These are phyloP conservation scores for Prillingera fragicola DNA, from an alignment of 1,284 basidiomycete genomes.

Conservation along the genomic window DNA sequence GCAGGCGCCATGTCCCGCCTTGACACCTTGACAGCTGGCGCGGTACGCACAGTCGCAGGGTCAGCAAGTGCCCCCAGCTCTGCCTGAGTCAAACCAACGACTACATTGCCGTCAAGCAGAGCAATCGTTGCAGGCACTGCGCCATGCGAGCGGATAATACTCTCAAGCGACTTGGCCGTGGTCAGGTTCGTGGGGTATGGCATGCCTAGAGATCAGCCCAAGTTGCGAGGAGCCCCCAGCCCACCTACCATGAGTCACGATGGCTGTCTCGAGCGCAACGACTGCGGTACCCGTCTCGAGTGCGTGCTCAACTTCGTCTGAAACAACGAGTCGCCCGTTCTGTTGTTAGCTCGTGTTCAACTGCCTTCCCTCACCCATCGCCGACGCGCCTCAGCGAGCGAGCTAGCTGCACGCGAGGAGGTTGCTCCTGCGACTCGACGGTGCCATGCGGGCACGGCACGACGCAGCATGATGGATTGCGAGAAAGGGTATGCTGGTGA, in stretches of 20 bases:
- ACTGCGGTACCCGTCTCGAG: conserved; percentile 52
- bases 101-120: conserved; percentile 72
- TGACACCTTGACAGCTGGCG: conserved; percentile 65
- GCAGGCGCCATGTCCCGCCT: conserved; percentile 78
- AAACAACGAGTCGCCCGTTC: conserved; percentile 33
- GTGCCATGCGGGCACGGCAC: too few relatives aligned
- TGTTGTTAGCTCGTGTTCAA: conserved; percentile 5
- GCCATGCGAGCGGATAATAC: conserved; percentile 68
- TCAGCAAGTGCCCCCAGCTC: conserved; percentile 65
- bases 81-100: conserved; percentile 67
- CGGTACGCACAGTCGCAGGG: conserved; percentile 35
- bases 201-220: conserved; percentile 53
- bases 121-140: conserved; percentile 88
- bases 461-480: too few relatives aligned
- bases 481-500: too few relatives aligned
- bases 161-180: conserved; percentile 68
- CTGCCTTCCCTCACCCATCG: conserved; percentile 13
- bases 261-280: conserved; percentile 63
- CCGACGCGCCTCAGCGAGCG: conserved; percentile 5
- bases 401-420: too few relatives aligned
- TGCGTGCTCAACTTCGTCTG: conserved; percentile 69
- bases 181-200: conserved; percentile 71
- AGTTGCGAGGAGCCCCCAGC: background rate
- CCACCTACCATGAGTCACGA: conserved; percentile 72
- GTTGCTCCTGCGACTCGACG: too few relatives aligned